Conservation (phyloP, 1,139 yeast species). For the Fermentozyma sake region DNA sequence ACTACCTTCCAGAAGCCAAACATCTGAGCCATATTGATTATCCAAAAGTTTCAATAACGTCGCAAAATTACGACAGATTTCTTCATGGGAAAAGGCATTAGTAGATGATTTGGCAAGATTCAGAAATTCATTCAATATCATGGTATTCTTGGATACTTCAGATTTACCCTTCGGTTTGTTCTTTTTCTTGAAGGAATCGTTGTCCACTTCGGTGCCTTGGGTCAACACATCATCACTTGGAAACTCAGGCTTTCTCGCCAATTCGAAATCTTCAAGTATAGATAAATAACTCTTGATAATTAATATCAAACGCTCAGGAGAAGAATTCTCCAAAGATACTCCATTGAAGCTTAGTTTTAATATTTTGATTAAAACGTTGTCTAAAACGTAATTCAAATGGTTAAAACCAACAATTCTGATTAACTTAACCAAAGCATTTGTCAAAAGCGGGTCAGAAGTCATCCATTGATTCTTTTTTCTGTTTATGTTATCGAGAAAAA, state of each 20-base stretch:
- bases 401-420: slow-evolving; percentile 74
- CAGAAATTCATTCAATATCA: slow-evolving; percentile 20
- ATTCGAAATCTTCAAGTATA: slow-evolving; percentile 57
- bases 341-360: slow-evolving; percentile 56
- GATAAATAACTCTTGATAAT: slow-evolving; percentile 69
- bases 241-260: slow-evolving; percentile 62
- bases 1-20: slow-evolving; percentile 19
- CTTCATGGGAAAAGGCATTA: slow-evolving; percentile 63
- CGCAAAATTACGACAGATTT: slow-evolving; percentile 63
- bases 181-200: not conserved
- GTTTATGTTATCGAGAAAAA: slow-evolving; percentile 44
- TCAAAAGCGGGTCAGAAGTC: slow-evolving; percentile 54
- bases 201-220: slow-evolving; percentile 12
- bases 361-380: slow-evolving; percentile 65
- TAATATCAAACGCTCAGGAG: slow-evolving; percentile 67
- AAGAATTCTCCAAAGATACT: slow-evolving; percentile 51
- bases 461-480: slow-evolving; percentile 71
- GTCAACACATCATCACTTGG: slow-evolving; percentile 60
- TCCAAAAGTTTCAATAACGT: slow-evolving; percentile 59
- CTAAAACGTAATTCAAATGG: slow-evolving; percentile 75
- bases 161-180: not conserved
- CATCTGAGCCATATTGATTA: slow-evolving; percentile 49
- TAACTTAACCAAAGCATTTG: slow-evolving; percentile 65
- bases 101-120: slow-evolving; percentile 41
- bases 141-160: slow-evolving; percentile 2